Evolutionary conservation across 148 eudicot species (phyloP), one percentile per base, ranked within the genome.

Genomic region (Rhododendron vialii): DNA sequence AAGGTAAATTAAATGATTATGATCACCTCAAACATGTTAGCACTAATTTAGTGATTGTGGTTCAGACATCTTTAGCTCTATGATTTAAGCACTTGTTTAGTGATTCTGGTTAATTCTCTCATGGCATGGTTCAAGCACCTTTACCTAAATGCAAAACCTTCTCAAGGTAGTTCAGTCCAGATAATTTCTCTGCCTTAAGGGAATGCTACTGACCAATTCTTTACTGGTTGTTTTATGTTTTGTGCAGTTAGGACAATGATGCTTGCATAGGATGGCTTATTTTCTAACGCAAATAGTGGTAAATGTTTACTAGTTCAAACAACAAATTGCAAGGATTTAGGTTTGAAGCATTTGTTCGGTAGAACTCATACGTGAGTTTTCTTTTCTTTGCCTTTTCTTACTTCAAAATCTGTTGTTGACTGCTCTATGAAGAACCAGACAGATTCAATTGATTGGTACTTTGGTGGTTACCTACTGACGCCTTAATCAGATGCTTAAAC

Each of bases 1-100:
- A 92, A 83, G 91, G 85, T 87, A 26, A 84, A 67, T 35, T n/a
- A 74, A 26, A 38, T 38, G 15, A 18, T 28, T 35, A 33, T 51
- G 79, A 73, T 61, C 67, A 48, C 48, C 24, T 73, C 50, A 53
- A 8, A 33, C 75, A 84, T 50, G 65, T 73, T 1, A 14, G 41
- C 85, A 53, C 38, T 78, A 17, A 57, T 43, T 26, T 57, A 67
- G 61, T 74, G 20, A 17, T 84, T 36, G 18, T 7, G 38, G 18
- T 67, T 67, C 28, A 67, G 14, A 26, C 35, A 67, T 26, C 74
- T 67, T 67, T 67, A 26, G 74, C 33, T 26, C 15, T 67, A 67
- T 67, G 33, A 67, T 67, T 9, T 67, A n/a, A 67, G 33, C 74
- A 26, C 74, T 67, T 63, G 9, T 63, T 67, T 67, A 67, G 33